Percentiles rank a stretch among this genome's conserved stretches.
phyloP scores from a whole-genome alignment of 2,329 filamentous ascomycete genomes.

The Fusarium armeniacum region DNA sequence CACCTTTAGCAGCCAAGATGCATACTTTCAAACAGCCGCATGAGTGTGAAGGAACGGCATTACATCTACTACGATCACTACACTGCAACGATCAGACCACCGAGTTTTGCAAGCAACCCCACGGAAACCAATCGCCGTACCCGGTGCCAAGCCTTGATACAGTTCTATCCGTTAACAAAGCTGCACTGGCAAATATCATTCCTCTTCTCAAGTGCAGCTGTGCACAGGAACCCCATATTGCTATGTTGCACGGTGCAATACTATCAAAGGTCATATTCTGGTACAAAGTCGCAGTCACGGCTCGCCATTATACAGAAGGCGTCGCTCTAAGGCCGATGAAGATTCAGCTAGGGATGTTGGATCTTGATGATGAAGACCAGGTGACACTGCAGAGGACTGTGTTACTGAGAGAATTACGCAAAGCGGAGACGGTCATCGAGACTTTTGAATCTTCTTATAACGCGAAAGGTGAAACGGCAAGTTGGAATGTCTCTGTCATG shows the following conservation, averaged over 20 bases:
- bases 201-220: constrained; percentile 29
- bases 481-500: constrained; percentile 25
- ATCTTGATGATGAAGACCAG: constrained; percentile 35
- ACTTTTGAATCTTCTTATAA: constrained; percentile 21
- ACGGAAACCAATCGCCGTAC: not conserved
- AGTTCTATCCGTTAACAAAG: constrained; percentile 29
- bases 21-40: constrained; percentile 8
- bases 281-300: constrained; percentile 24
- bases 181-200: constrained; percentile 10
- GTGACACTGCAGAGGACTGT: constrained; percentile 19
- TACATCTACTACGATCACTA: constrained; percentile 15
- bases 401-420: constrained; percentile 17
- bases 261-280: constrained; percentile 34
- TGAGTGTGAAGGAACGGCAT: constrained; percentile 28
- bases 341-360: constrained; percentile 29
- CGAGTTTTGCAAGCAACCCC: not conserved
- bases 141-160: constrained; percentile 30
- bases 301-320: constrained; percentile 1
- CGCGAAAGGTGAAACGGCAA: not conserved
- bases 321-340: constrained; percentile 23
- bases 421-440: constrained; percentile 27
- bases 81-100: constrained; percentile 21
- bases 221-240: constrained; percentile 14
- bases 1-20: not conserved
- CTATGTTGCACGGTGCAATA: constrained; percentile 33